Percentiles rank a stretch among this genome's conserved stretches.
Evolutionary conservation across 768 basidiomycete genomes (phyloP).

Genomic region (Mycena leptocephala): DNA sequence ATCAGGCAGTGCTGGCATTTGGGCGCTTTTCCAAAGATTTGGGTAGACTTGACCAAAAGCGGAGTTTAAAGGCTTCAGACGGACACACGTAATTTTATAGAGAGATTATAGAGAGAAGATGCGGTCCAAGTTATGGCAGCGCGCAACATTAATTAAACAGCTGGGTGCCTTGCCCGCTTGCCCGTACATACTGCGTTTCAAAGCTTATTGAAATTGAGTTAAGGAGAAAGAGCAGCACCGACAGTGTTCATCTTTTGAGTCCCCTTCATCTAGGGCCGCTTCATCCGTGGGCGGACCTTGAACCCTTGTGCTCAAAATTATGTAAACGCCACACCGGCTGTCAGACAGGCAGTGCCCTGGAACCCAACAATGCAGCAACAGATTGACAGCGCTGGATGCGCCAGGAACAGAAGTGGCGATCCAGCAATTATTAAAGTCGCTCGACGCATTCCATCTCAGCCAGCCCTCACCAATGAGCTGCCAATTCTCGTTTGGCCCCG

Average conservation of each 20-base stretch:
- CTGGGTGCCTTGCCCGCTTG: background rate
- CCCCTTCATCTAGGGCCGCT: background rate
- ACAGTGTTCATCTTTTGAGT: background rate
- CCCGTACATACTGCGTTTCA: background rate
- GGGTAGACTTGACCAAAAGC: no score
- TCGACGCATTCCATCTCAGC: background rate
- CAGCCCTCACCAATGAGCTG: slow-evolving; percentile 13
- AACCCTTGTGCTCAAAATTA: background rate
- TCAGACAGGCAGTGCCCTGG: slow-evolving; percentile 4
- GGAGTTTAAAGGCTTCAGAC: no score
- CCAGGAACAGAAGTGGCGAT: background rate
- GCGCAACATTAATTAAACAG: background rate
- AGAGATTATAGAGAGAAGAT: no score
- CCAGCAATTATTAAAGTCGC: background rate
- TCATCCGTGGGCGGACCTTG: background rate
- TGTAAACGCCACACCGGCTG: background rate
- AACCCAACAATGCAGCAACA: slow-evolving; percentile 1
- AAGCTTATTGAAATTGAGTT: background rate
- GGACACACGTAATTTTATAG: no score
- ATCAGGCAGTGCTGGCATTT: no score
- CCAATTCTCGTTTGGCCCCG: slow-evolving; percentile 12
- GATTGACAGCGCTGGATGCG: slow-evolving; percentile 1
- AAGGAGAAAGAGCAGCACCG: background rate
- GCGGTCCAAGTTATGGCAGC: background rate
- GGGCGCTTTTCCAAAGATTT: no score